A percentile compares a stretch with the other conserved stretches of the same genome.
Conservation (phyloP, 2,329 filamentous ascomycete species). For the Emydomyces testavorans region DNA sequence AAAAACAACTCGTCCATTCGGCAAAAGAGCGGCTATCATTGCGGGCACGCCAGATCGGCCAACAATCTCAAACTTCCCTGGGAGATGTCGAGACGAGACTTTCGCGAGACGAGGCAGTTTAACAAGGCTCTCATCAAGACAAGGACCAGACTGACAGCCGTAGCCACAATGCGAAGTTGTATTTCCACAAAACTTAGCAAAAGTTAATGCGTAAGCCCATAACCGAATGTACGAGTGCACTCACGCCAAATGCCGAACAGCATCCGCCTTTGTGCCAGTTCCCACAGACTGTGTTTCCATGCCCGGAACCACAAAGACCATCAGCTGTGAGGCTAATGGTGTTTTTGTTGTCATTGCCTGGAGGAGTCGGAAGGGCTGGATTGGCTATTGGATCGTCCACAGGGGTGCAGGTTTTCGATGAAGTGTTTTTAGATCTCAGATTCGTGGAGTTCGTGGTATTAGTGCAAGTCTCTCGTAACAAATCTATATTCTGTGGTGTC, state of each 20-base stretch:
- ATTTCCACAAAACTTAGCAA: constrained; percentile 26
- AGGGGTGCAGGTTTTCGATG: no score
- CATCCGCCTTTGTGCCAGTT: constrained; percentile 44
- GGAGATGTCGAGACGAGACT: constrained; percentile 24
- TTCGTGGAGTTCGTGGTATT: neutral
- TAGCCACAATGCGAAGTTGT: constrained; percentile 43
- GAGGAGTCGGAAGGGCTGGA: neutral
- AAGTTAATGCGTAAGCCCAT: constrained; percentile 11
- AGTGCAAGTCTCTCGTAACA: neutral
- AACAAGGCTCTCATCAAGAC: constrained; percentile 19
- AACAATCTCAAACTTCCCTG: constrained; percentile 40
- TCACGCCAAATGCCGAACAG: constrained; percentile 49
- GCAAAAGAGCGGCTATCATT: constrained; percentile 51
- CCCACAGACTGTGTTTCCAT: constrained; percentile 42
- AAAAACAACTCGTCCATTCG: constrained; percentile 49
- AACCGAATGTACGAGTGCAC: constrained; percentile 17
- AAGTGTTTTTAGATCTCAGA: neutral
- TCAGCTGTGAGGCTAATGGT: constrained; percentile 23
- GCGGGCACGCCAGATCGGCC: constrained; percentile 50
- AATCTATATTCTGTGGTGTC: neutral
- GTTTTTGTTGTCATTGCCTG: neutral
- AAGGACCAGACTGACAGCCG: constrained; percentile 47
- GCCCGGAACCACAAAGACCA: constrained; percentile 43
- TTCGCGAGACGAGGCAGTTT: constrained; percentile 3
- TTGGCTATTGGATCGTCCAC: neutral